Base-by-base conservation (phyloP, 305 asterid genomes). In the Euphrasia arctica region DNA sequence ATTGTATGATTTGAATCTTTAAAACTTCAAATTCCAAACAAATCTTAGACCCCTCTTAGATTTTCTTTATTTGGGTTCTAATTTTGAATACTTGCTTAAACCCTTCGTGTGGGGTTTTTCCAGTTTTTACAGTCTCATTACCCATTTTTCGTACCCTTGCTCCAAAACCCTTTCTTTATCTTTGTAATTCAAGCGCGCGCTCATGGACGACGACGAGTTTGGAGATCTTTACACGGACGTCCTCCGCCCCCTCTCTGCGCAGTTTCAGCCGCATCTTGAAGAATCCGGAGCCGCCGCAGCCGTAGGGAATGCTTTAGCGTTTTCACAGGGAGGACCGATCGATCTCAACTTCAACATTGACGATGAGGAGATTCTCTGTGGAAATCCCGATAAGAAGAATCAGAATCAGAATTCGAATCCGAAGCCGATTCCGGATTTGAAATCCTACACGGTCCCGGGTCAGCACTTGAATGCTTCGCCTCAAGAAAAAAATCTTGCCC, bases 171-270 rank as follows among this genome's bases (percentile, higher is more conserved):
- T 54, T 25, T 63, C 63, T 63, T 67, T 66, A 67, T 47, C 32
- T 57, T 42, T 57, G 6, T 29, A 55, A 64, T 58, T 63, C 74
- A 58, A 65, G 71, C 74, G 87, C 39, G 39, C 39, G 8, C 39
- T 3, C 39, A 36, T 89, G 15, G 97, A 90, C 66, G 96, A 90
- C 75, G 99, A 91, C 45, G 98, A 90, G 80, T 93, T 93, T 79
- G 99, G 99, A 66, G 99, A 93, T 86, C 96, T 93, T 34, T 93
- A 93, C 74, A 80, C 99, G 0, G 97, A 93, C 60, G 96, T 93
- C 34, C 85, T 91, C 50, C 86, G 76, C 4, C 95, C 95, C 62
- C 60, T 85, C 41, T 34, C 81, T 75, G 45, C 85, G 48, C 56
- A 89, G 82, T 49, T 70, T 66, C 80, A 71, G 36, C 76, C 42